Evolutionary conservation across 179 eudicot species (phyloP).

Genomic region (Dionaea muscipula): DNA sequence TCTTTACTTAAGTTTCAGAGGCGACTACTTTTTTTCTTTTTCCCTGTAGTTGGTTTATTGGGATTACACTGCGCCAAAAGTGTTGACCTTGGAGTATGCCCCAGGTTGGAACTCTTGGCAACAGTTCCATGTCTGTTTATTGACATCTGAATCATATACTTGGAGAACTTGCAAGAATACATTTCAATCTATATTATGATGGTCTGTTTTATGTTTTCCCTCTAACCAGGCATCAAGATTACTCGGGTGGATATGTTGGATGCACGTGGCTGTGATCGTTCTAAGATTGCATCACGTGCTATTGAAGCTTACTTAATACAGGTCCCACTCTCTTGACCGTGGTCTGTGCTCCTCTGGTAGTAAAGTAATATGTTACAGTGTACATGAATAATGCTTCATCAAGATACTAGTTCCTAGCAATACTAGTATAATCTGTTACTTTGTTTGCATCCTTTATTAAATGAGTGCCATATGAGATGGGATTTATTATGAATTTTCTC

Average conservation of each 20-base stretch:
- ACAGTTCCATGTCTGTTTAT: neutral
- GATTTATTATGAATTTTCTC: neutral
- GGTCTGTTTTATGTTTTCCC: constrained; percentile 1
- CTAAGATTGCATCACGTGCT: constrained; percentile 74
- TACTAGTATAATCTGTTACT: too few relatives aligned
- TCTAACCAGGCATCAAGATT: constrained; percentile 61
- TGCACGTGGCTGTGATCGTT: constrained; percentile 56
- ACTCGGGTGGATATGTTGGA: constrained; percentile 63
- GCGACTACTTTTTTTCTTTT: neutral
- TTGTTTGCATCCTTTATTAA: too few relatives aligned
- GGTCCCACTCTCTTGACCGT: constrained; percentile 25
- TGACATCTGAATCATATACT: neutral
- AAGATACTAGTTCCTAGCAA: too few relatives aligned
- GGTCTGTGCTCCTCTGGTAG: neutral
- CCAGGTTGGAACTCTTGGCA: constrained; percentile 51
- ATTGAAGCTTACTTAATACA: constrained; percentile 95
- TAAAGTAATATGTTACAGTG: too few relatives aligned
- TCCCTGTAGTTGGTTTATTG: constrained; percentile 53
- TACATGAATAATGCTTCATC: too few relatives aligned
- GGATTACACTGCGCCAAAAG: constrained; percentile 89
- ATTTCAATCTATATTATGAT: constrained; percentile 3
- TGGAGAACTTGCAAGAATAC: neutral
- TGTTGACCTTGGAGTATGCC: constrained; percentile 88
- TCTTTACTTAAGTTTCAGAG: constrained; percentile 10
- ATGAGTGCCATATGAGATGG: too few relatives aligned